A percentile compares a stretch with the other conserved stretches of the same genome.
These are phyloP conservation scores for Geotrichum ghanense DNA, from an alignment of 805 yeast genomes.

Conservation along the genomic window DNA sequence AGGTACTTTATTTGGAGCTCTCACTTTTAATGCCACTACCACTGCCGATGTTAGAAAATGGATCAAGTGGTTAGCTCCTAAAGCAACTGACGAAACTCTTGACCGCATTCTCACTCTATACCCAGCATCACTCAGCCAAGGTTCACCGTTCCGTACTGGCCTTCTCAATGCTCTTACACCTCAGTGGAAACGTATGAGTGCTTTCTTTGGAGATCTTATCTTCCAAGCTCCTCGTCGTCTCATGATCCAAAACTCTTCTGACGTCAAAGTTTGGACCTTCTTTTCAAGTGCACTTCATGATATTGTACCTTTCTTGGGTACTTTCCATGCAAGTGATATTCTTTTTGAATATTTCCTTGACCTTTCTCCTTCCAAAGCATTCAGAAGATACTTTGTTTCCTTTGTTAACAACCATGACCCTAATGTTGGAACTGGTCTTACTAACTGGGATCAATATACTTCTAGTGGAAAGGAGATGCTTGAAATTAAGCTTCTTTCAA, in stretches of 20 bases:
- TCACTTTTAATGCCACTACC: constrained; percentile 7
- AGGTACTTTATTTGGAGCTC: constrained; percentile 11
- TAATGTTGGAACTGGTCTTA: constrained; percentile 4
- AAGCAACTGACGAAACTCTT: neutral
- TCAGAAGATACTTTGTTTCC: constrained; percentile 10
- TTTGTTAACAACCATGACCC: constrained; percentile 12
- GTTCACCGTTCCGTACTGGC: constrained; percentile 14
- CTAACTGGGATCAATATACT: constrained; percentile 9
- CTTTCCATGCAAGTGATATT: constrained; percentile 2
- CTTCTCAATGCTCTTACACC: constrained; percentile 7
- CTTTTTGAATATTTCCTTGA: neutral
- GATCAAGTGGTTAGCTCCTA: neutral
- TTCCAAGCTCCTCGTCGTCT: constrained; percentile 11
- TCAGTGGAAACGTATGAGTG: constrained; percentile 11
- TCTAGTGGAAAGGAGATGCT: neutral
- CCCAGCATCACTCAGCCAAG: constrained; percentile 9
- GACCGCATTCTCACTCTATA: constrained; percentile 5
- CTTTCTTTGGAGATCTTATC: constrained; percentile 10
- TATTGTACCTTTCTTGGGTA: neutral
- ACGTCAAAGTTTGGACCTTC: constrained; percentile 6
- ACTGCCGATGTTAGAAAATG: constrained; percentile 5
- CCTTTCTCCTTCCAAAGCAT: constrained; percentile 4
- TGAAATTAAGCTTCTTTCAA: neutral
- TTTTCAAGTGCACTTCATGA: constrained; percentile 4
- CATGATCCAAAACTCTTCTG: constrained; percentile 6